Evolutionary conservation across 2,329 filamentous ascomycete species (phyloP).

Genomic region (Endothia cerciana): DNA sequence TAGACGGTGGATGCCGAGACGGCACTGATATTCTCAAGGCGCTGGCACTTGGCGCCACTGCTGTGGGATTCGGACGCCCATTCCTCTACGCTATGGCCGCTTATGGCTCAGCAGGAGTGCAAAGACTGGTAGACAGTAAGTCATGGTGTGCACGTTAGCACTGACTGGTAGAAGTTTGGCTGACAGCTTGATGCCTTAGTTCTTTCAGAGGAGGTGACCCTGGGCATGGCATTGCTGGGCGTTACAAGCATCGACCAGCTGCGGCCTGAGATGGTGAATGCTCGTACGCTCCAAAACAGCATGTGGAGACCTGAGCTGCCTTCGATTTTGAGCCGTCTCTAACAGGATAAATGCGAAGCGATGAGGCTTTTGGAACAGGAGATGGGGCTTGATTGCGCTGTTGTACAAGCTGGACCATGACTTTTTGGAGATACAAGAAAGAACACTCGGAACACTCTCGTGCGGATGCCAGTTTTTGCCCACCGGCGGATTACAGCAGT

Average conservation of each 20-base stretch:
- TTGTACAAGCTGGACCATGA: too few relatives aligned
- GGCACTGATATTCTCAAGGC: slow-evolving; percentile 61
- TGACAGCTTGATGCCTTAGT: slow-evolving; percentile 22
- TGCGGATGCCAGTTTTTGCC: not conserved
- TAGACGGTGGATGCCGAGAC: slow-evolving; percentile 59
- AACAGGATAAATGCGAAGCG: not conserved
- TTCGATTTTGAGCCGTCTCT: slow-evolving; percentile 31
- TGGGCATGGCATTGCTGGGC: slow-evolving; percentile 54
- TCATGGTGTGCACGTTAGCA: not conserved
- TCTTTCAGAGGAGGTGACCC: slow-evolving; percentile 37
- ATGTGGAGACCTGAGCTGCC: slow-evolving; percentile 40
- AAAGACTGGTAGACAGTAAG: slow-evolving; percentile 28
- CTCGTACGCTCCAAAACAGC: slow-evolving; percentile 37
- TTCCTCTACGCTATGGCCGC: slow-evolving; percentile 43
- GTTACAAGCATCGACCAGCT: slow-evolving; percentile 52
- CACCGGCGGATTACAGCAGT: slow-evolving; percentile 23
- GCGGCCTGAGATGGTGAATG: slow-evolving; percentile 55
- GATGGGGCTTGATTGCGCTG: not conserved
- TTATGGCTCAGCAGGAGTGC: slow-evolving; percentile 25
- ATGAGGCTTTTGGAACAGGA: not conserved
- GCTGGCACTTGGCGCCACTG: slow-evolving; percentile 56
- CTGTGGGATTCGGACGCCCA: slow-evolving; percentile 51
- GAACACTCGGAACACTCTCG: slow-evolving; percentile 2
- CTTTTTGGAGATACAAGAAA: not conserved
- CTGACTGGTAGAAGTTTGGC: not conserved